Conservation (phyloP, 129 eudicot genomes). For the Daucus carota region DNA sequence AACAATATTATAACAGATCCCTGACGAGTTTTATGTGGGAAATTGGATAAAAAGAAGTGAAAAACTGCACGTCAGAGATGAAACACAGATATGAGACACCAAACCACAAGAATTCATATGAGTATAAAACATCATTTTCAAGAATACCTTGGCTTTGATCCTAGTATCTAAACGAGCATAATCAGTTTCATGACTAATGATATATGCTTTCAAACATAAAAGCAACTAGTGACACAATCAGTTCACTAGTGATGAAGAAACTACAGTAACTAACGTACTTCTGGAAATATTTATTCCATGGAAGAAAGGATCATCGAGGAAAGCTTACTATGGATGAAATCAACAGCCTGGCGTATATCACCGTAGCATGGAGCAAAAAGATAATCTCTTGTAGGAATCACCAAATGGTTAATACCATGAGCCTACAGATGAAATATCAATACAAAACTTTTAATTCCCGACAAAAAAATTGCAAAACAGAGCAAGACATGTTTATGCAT, state of each 20-base stretch:
- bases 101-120: neutral
- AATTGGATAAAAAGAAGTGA: neutral
- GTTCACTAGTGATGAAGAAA: neutral
- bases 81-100: neutral
- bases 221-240: neutral
- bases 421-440: constrained; percentile 30
- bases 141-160: neutral
- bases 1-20: neutral
- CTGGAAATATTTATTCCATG: neutral
- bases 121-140: neutral
- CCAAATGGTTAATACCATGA: constrained; percentile 57
- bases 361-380: constrained; percentile 64
- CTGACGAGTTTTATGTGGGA: neutral
- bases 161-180: neutral
- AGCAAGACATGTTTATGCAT: neutral
- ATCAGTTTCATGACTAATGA: neutral
- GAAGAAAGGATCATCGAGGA: neutral
- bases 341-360: constrained; percentile 53
- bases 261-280: neutral
- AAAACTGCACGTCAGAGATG: neutral
- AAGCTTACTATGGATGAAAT: constrained; percentile 54
- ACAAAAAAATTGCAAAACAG: neutral
- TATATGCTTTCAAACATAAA: neutral
- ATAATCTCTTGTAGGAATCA: constrained; percentile 85
- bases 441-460: neutral